Conservation (phyloP, 306 rosid species). For the Quercus agrifolia region DNA sequence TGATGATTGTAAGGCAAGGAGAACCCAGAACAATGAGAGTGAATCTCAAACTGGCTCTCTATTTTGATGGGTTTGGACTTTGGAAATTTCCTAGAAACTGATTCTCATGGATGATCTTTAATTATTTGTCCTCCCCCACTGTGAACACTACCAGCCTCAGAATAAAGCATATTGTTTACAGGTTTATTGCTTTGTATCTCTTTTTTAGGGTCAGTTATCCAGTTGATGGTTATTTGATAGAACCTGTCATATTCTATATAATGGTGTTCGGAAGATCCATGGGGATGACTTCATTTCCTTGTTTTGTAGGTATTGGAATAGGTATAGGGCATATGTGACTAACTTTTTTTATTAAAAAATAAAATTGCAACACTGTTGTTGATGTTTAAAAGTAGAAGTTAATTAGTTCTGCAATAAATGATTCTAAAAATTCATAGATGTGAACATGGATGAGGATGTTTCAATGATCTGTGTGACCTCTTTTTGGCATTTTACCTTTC, state of each 20-base stretch:
- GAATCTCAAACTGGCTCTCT: conserved; percentile 26
- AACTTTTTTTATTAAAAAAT: too few species aligned
- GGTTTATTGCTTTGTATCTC: neutral
- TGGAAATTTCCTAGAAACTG: neutral
- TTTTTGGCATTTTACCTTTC: too few species aligned
- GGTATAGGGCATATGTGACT: too few species aligned
- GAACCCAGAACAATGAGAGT: conserved; percentile 5
- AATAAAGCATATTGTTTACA: neutral
- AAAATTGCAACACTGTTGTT: too few species aligned
- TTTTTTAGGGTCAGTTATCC: neutral
- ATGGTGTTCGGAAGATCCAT: neutral
- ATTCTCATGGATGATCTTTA: neutral
- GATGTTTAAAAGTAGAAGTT: too few species aligned
- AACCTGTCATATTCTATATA: neutral
- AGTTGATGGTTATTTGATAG: neutral
- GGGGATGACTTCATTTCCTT: neutral
- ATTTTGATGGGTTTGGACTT: neutral
- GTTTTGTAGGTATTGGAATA: too few species aligned
- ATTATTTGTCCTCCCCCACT: neutral
- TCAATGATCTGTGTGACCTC: neutral
- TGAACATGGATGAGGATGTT: neutral
- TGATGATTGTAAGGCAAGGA: conserved; percentile 57
- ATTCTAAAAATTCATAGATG: neutral
- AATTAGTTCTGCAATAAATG: neutral
- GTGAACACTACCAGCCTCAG: neutral